Evolutionary conservation across 1,284 basidiomycete species (phyloP).

Genomic region (Leccinum subspadiceum): DNA sequence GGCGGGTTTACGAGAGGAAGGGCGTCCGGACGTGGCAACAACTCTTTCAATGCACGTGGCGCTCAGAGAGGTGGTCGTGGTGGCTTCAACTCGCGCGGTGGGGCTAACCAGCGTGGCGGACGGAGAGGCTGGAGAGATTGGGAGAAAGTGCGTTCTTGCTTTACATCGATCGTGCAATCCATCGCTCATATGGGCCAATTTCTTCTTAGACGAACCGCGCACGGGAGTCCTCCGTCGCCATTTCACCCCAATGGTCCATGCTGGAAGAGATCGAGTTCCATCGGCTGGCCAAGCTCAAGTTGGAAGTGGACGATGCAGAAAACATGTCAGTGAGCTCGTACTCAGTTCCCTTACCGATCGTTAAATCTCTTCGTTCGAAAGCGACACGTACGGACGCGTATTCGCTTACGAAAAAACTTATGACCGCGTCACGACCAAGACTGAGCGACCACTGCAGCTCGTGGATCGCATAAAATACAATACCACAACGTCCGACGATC

Average conservation of each 20-base stretch:
- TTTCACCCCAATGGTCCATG: slow-evolving; percentile 90
- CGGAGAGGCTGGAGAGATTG: slow-evolving; percentile 89
- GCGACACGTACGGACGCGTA: slow-evolving; percentile 86
- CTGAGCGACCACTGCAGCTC: slow-evolving; percentile 86
- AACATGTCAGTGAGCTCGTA: slow-evolving; percentile 63
- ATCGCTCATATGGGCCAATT: slow-evolving; percentile 10
- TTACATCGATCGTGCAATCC: neutral
- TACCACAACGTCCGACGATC: slow-evolving; percentile 96
- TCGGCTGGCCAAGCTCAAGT: slow-evolving; percentile 86
- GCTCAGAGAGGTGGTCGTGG: slow-evolving; percentile 45
- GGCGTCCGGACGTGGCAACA: slow-evolving; percentile 43
- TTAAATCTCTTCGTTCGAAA: slow-evolving; percentile 32
- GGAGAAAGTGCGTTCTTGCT: slow-evolving; percentile 72
- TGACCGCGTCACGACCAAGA: slow-evolving; percentile 94
- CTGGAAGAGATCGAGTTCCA: slow-evolving; percentile 98
- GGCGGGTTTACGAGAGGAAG: slow-evolving; percentile 66
- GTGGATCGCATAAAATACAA: slow-evolving; percentile 98
- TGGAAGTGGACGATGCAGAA: slow-evolving; percentile 90
- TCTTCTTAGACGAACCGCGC: slow-evolving; percentile 73
- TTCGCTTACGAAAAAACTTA: slow-evolving; percentile 95
- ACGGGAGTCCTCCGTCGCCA: slow-evolving; percentile 92
- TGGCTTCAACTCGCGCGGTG: slow-evolving; percentile 43
- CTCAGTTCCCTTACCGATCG: neutral
- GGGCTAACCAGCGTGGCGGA: slow-evolving; percentile 56
- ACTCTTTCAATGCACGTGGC: slow-evolving; percentile 45